Conservation (phyloP, 2,329 filamentous ascomycete species). For the Verticillium isaacii region DNA sequence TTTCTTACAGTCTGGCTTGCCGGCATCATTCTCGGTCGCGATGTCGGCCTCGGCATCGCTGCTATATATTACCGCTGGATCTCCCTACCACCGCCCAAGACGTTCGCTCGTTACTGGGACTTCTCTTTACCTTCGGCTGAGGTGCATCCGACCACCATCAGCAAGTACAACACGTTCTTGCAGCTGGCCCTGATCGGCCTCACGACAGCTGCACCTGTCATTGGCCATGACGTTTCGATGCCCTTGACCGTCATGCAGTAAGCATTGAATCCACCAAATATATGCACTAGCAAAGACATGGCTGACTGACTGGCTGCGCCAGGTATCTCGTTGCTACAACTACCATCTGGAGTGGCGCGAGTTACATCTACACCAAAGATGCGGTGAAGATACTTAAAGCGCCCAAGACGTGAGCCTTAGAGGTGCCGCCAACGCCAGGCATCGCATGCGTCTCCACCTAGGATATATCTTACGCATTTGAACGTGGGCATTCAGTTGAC, state of each 20-base stretch:
- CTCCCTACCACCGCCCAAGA: conserved; percentile 88
- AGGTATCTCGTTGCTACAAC: conserved; percentile 84
- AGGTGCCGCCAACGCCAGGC: not conserved
- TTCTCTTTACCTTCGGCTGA: conserved; percentile 87
- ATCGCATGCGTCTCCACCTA: not conserved
- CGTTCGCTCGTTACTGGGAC: conserved; percentile 91
- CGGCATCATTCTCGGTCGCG: conserved; percentile 83
- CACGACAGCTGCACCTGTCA: conserved; percentile 74
- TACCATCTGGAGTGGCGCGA: conserved; percentile 89
- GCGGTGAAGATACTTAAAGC: conserved; percentile 76
- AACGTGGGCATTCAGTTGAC: too few relatives aligned
- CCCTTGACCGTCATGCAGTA: conserved; percentile 61
- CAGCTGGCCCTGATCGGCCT: conserved; percentile 83
- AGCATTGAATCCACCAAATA: conserved; percentile 25
- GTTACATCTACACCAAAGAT: conserved; percentile 86
- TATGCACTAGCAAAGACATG: not conserved
- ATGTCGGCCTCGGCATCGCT: conserved; percentile 74
- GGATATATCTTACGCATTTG: not conserved
- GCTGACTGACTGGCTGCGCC: conserved; percentile 5
- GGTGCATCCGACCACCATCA: conserved; percentile 77
- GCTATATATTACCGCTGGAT: conserved; percentile 97
- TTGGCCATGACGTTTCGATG: conserved; percentile 52
- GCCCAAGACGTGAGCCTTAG: conserved; percentile 3
- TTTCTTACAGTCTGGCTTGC: conserved; percentile 68
- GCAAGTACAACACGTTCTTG: conserved; percentile 90